phyloP scores from a whole-genome alignment of 2,329 filamentous ascomycete genomes.

The Periglandula ipomoeae region DNA sequence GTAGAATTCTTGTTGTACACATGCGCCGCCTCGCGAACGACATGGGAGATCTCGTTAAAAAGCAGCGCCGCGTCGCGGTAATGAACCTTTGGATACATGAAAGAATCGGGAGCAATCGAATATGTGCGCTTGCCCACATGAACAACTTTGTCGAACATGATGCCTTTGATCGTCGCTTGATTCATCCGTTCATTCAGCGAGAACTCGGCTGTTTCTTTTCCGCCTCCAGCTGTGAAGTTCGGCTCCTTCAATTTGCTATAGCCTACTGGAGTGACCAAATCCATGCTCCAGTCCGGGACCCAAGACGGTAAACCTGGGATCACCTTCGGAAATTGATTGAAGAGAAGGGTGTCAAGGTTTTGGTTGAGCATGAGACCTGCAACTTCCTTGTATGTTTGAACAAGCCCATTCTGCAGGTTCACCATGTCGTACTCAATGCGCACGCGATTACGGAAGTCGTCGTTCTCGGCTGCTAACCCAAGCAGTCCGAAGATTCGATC shows the following conservation, averaged over 20 bases:
- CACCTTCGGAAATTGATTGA: conserved; percentile 18
- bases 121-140: conserved; percentile 13
- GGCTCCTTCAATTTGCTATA: conserved; percentile 16
- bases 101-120: not conserved
- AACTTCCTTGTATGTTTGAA: conserved; percentile 13
- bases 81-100: conserved; percentile 2
- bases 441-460: conserved; percentile 8
- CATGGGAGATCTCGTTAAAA: conserved; percentile 17
- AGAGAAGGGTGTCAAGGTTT: conserved; percentile 20
- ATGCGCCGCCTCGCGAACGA: conserved; percentile 8
- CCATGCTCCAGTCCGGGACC: conserved; percentile 25
- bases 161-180: conserved; percentile 12
- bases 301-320: conserved; percentile 20
- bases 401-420: not conserved
- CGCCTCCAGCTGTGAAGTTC: conserved; percentile 16
- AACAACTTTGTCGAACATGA: conserved; percentile 14
- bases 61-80: conserved; percentile 14
- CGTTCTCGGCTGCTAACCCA: conserved; percentile 18
- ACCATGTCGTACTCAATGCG: conserved; percentile 11
- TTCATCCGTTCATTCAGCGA: conserved; percentile 6
- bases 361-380: conserved; percentile 14
- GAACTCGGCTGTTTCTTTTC: not conserved
- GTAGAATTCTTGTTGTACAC: not conserved
- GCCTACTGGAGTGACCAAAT: conserved; percentile 16
- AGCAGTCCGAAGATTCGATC: conserved; percentile 24